Evolutionary conservation across 257 asterid species (phyloP), one percentile per base, ranked within the genome.

Genomic region (Nicotiana attenuata): DNA sequence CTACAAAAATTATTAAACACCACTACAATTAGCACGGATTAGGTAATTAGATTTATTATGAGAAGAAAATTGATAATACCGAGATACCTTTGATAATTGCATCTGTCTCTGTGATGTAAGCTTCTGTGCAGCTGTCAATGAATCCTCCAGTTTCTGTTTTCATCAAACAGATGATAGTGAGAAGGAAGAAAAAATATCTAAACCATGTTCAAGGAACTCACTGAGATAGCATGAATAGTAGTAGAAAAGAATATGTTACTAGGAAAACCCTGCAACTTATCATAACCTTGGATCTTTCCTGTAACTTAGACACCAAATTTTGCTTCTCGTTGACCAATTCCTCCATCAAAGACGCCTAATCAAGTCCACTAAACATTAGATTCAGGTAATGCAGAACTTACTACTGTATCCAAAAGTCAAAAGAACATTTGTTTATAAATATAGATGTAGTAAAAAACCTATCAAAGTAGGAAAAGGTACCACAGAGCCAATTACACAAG

Each of bases 141-240:
- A 88, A 79, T 93, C 97, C 87, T 90, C 93, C 96, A 91, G 85
- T 83, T 85, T 92, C 98, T 94, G 84, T 53, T 68, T 65, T 82
- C 82, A 88, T 61, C 84, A 57, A 29, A 56, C 64, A 76, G 35
- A 19, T 75, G 85, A 29, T 14, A 67, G 29, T 75, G 17, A 83
- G 78, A 84, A 82, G 57, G 45, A 84, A 53, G 76, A 45, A 45
- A 83, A 55, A 38, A 80, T 22, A 60, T 16, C 55, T 41, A 73
- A 31, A 28, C 29, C 41, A 15, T 65, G 41, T 61, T n/a, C 29
- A 82, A n/a, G 63, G 73, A 86, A 85, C 22, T 67, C 76, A 45
- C 24, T 22, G 64, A 47, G 26, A 24, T 50, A n/a, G 15, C 19
- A 22, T 75, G 41, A 10, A 33, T 4, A 67, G 50, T 41, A 45